Percentiles rank a stretch among this genome's conserved stretches.
Conservation (phyloP, 345 rosid genomes). For the Citrus hindsii region DNA sequence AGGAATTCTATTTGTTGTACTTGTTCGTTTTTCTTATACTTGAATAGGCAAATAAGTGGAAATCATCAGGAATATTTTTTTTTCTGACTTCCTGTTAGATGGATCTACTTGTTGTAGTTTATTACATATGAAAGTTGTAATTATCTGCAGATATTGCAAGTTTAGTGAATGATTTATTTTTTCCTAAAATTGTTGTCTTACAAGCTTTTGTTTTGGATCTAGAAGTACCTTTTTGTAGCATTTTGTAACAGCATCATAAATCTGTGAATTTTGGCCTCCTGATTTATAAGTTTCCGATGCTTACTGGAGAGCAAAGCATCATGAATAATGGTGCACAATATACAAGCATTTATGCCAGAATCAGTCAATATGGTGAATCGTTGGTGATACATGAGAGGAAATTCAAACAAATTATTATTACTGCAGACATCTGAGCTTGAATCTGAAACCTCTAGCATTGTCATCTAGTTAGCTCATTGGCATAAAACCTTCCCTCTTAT, state of each 20-base stretch:
- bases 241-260: not conserved
- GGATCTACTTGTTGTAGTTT: not conserved
- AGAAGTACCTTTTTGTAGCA: not conserved
- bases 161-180: not conserved
- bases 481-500: not conserved
- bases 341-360: not conserved
- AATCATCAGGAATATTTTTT: not conserved
- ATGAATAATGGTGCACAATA: not conserved
- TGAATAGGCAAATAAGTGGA: not conserved
- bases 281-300: not conserved
- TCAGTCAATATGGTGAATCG: not conserved
- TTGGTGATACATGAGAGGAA: not conserved
- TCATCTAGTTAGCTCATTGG: not conserved
- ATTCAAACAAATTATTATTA: not conserved
- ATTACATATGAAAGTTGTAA: not conserved
- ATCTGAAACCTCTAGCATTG: not conserved
- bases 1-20: not conserved
- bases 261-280: not conserved
- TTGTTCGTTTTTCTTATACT: not conserved
- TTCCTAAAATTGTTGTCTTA: not conserved
- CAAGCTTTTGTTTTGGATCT: not conserved
- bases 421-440: not conserved
- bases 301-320: not conserved
- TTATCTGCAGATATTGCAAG: not conserved
- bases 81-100: not conserved